A percentile compares a stretch with the other conserved stretches of the same genome.
phyloP scores from a whole-genome alignment of 257 asterid genomes.

The Coffea canephora region DNA sequence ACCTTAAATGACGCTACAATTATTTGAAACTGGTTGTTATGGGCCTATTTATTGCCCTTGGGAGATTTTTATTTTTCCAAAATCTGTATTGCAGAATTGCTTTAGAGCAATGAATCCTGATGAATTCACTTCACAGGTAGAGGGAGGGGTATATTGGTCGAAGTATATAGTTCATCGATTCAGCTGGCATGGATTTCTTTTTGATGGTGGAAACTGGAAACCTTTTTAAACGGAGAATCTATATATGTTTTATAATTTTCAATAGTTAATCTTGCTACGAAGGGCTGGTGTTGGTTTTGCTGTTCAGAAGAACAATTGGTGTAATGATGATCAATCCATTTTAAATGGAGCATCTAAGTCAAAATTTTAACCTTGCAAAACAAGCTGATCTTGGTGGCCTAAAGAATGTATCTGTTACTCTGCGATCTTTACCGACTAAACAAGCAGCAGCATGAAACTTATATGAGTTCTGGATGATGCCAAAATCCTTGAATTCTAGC shows the following conservation, averaged over 20 bases:
- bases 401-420: neutral
- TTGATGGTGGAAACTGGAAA: neutral
- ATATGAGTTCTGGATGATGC: neutral
- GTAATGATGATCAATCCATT: neutral
- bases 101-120: too few species aligned
- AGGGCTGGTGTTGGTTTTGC: neutral
- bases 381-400: too few species aligned
- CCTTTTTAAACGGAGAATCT: too few species aligned
- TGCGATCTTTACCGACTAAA: neutral
- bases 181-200: neutral
- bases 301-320: neutral
- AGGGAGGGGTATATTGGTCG: neutral
- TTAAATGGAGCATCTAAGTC: neutral
- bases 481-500: neutral
- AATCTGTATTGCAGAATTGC: too few species aligned
- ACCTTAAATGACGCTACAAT: too few species aligned
- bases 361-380: neutral
- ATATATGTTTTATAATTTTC: too few species aligned
- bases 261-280: neutral
- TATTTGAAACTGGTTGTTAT: neutral
- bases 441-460: neutral
- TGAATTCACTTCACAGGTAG: slow-evolving; percentile 1
- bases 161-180: neutral
- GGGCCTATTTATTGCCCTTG: neutral
- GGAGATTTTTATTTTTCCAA: too few species aligned